Evolutionary conservation across 345 rosid genomes (phyloP).

Genomic region (Excoecaria cochinchinensis): DNA sequence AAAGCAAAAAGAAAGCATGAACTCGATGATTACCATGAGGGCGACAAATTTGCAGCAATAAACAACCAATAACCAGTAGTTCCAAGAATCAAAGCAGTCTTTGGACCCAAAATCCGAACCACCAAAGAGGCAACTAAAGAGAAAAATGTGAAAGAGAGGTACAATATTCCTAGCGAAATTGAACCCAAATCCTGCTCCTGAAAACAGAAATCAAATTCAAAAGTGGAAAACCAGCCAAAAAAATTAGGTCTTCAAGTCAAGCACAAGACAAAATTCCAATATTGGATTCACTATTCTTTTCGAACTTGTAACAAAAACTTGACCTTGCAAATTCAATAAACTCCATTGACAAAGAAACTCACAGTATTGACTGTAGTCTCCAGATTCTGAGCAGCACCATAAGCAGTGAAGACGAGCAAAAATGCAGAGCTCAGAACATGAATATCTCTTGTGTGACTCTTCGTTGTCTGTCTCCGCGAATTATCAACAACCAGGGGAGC

Average conservation of each 20-base stretch:
- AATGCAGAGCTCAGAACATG: conserved; percentile 79
- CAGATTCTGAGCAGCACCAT: conserved; percentile 95
- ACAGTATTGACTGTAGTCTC: conserved; percentile 81
- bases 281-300: background rate
- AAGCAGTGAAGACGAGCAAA: conserved; percentile 73
- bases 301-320: background rate
- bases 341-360: conserved; percentile 16
- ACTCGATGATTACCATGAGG: conserved; percentile 69
- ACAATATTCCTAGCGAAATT: conserved; percentile 81
- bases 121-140: conserved; percentile 74
- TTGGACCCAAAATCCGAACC: conserved; percentile 75
- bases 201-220: conserved; percentile 18
- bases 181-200: conserved; percentile 78
- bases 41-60: conserved; percentile 79
- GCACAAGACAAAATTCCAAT: background rate
- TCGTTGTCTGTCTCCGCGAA: conserved; percentile 28
- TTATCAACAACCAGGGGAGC: conserved; percentile 51
- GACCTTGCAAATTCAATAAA: conserved; percentile 1
- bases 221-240: conserved; percentile 1
- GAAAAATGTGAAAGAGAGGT: conserved; percentile 79
- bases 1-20: no score
- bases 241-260: background rate
- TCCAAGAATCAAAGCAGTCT: conserved; percentile 80
- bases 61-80: conserved; percentile 91
- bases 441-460: conserved; percentile 59